A percentile compares a stretch with the other conserved stretches of the same genome.
phyloP scores from a whole-genome alignment of 768 basidiomycete genomes.

The Tremella mesenterica region DNA sequence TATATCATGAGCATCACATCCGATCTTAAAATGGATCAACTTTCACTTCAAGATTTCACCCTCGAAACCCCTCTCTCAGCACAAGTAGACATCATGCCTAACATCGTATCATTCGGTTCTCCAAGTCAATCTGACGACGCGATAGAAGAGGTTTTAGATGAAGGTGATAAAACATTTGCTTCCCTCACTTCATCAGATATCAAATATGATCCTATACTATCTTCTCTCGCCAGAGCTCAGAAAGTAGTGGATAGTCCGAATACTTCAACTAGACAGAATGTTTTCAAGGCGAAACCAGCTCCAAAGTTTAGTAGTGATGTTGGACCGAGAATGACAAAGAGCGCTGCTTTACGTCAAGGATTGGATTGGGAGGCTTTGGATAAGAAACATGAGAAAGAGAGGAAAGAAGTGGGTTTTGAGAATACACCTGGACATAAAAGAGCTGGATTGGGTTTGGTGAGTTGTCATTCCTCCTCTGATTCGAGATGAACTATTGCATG shows the following conservation, averaged over 20 bases:
- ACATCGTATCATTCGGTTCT: not conserved
- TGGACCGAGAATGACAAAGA: constrained; percentile 32
- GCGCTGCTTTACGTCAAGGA: constrained; percentile 20
- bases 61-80: not conserved
- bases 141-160: not conserved
- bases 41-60: too few relatives aligned
- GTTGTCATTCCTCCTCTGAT: constrained; percentile 1
- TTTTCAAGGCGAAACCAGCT: constrained; percentile 24
- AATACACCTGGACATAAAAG: constrained; percentile 23
- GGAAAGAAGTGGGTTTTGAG: constrained; percentile 3
- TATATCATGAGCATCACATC: too few relatives aligned
- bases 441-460: constrained; percentile 18
- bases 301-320: constrained; percentile 9
- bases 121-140: not conserved
- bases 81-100: not conserved
- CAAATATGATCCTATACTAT: constrained; percentile 23
- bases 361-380: constrained; percentile 21
- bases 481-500: not conserved
- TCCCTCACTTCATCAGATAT: constrained; percentile 16
- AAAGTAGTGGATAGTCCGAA: not conserved
- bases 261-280: not conserved
- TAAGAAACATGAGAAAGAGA: not conserved
- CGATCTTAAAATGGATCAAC: too few relatives aligned
- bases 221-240: constrained; percentile 19
- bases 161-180: not conserved